These are phyloP conservation scores for Rosellinia necatrix DNA, from an alignment of 2,329 filamentous ascomycete species.

Conservation along the genomic window DNA sequence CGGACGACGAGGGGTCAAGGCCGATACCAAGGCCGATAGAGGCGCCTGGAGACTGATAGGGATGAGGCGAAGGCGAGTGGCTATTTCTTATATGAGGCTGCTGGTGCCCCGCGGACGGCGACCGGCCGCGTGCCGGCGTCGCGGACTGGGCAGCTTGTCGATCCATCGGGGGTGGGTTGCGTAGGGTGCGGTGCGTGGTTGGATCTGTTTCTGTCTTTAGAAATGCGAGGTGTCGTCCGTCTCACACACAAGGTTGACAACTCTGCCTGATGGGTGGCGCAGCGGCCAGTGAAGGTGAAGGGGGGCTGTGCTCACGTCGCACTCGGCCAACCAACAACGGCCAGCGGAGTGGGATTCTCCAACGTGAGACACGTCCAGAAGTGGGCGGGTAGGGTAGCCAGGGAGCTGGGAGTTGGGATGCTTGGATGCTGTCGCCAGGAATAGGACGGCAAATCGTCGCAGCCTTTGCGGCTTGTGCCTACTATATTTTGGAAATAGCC, in stretches of 20 bases:
- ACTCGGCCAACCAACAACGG: slow-evolving; percentile 26
- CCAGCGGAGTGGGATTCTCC: slow-evolving; percentile 13
- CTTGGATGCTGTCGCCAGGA: slow-evolving; percentile 3
- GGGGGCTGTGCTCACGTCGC: slow-evolving; percentile 38
- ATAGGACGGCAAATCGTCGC: neutral
- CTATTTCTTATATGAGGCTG: slow-evolving; percentile 70
- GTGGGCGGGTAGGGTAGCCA: slow-evolving; percentile 11
- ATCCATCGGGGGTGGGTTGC: slow-evolving; percentile 50
- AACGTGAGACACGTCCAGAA: slow-evolving; percentile 26
- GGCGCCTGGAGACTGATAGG: slow-evolving; percentile 56
- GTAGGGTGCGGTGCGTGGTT: neutral
- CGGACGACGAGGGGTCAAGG: slow-evolving; percentile 56
- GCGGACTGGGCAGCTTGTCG: slow-evolving; percentile 46
- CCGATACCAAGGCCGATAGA: slow-evolving; percentile 62
- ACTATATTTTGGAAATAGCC: too few relatives aligned
- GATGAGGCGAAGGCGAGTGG: slow-evolving; percentile 66
- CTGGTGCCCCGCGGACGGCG: slow-evolving; percentile 63
- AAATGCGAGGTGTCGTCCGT: slow-evolving; percentile 29
- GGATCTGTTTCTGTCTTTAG: slow-evolving; percentile 38
- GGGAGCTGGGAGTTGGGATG: neutral
- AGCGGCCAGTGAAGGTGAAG: slow-evolving; percentile 33
- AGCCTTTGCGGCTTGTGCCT: too few relatives aligned
- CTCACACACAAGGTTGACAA: slow-evolving; percentile 38
- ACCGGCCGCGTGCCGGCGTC: slow-evolving; percentile 57
- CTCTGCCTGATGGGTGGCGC: slow-evolving; percentile 41